Evolutionary conservation across 139 green algal genomes (phyloP), one percentile per base, ranked within the genome.

Genomic region (Chlamydomonas schloesseri): DNA sequence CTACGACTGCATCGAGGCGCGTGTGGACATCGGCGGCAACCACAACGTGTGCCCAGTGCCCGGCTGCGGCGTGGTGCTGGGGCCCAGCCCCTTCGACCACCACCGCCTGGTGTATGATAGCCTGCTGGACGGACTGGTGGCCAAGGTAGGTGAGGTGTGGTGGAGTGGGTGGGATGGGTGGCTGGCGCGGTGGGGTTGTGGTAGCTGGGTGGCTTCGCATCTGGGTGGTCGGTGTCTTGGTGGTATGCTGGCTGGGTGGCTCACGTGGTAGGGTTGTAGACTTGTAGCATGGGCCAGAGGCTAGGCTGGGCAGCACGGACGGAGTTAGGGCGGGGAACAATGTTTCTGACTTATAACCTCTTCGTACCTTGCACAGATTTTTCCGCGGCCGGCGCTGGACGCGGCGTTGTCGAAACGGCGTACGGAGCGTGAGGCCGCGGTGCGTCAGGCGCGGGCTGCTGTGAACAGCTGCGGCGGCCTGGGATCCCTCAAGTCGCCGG

Each of bases 51-150:
- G 89, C 77, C 89, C 89, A 0, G 75, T 86, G 57, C 53, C 29
- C 29, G 83, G 72, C 15, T 92, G 89, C 83, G 78, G 77, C 24
- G 36, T 73, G 17, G 60, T 92, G 65, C 72, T 92, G 82, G 89
- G 89, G 0, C 86, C 86, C 71, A 90, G 88, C 77, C 89, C 89
- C 29, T 92, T 84, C 50, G 89, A 90, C 68, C 82, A 89, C 71
- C 68, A 84, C 68, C 83, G 88, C 60, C 76, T 92, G 4, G 70
- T 82, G 71, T 90, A 92, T 57, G 89, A 92, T 74, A 84, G 58
- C 33, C 71, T 78, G 13, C 74, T 92, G 24, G 89, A 92, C 75
- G 64, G 34, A 28, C 81, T 92, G 1, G 80, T 90, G 23, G 74
- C 68, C 3, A 90, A 91, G 84, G 88, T 90, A 71, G 15, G 76